A percentile compares a stretch with the other conserved stretches of the same genome.
Evolutionary conservation across 805 yeast genomes (phyloP).

Genomic region (Naumovozyma castellii): DNA sequence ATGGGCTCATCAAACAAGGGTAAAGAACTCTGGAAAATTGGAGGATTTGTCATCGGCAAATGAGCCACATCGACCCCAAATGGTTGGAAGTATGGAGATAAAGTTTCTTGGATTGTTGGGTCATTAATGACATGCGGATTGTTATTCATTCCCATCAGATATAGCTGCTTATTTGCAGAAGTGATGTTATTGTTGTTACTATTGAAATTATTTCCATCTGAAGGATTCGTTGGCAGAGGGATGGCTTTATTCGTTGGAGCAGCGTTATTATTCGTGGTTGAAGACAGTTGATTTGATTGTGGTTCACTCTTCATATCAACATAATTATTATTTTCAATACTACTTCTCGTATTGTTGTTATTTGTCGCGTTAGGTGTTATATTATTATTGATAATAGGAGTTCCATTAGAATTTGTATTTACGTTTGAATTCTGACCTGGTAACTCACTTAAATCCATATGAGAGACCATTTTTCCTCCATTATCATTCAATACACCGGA

Average conservation of each 20-base stretch:
- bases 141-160: conserved; percentile 11
- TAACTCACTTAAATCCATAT: conserved; percentile 4
- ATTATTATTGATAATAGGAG: not conserved
- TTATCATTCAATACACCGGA: conserved; percentile 1
- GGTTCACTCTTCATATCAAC: conserved; percentile 1
- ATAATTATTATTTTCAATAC: not conserved
- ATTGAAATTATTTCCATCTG: not conserved
- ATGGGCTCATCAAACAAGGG: conserved; percentile 24
- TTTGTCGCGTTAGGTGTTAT: not conserved
- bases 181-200: not conserved
- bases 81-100: conserved; percentile 37
- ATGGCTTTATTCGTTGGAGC: not conserved
- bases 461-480: conserved; percentile 3
- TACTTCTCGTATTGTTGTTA: not conserved
- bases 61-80: conserved; percentile 37
- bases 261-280: not conserved
- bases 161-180: conserved; percentile 8
- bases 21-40: conserved; percentile 37
- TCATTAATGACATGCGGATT: conserved; percentile 25
- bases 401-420: not conserved
- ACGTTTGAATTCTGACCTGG: not conserved
- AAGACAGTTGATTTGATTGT: not conserved
- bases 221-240: not conserved
- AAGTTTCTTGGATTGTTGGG: conserved; percentile 28
- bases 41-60: conserved; percentile 38